A percentile compares a stretch with the other conserved stretches of the same genome.
phyloP scores from a whole-genome alignment of 305 asterid species.

The Fraxinus xanthoxyloides region DNA sequence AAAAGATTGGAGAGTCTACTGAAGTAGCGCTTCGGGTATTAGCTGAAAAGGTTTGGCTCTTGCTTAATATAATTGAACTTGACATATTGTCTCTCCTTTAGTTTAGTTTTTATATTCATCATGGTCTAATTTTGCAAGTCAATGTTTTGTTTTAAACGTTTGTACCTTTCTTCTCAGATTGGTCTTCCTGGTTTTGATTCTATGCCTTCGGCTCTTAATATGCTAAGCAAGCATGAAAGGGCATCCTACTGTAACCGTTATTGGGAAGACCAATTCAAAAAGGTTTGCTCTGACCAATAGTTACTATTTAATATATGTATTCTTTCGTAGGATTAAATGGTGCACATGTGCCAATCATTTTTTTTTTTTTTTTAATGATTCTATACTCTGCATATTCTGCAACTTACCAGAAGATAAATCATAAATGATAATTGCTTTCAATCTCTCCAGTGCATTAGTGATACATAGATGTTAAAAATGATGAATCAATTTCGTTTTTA shows the following conservation, averaged over 20 bases:
- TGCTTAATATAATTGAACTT: slow-evolving; percentile 22
- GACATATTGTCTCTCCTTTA: slow-evolving; percentile 2
- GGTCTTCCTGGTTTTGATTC: slow-evolving; percentile 99
- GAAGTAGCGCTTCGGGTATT: slow-evolving; percentile 98
- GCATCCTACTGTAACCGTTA: slow-evolving; percentile 94
- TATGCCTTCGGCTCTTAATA: slow-evolving; percentile 92
- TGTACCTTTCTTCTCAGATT: slow-evolving; percentile 60
- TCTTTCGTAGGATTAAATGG: neutral
- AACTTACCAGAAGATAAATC: neutral
- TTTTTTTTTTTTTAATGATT: neutral
- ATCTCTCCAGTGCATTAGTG: neutral
- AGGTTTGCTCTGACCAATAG: slow-evolving; percentile 52
- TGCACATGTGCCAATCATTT: neutral
- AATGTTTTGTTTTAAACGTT: neutral
- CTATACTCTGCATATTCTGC: neutral
- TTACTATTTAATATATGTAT: neutral
- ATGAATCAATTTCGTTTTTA: neutral
- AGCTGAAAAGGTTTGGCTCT: slow-evolving; percentile 82
- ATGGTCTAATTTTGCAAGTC: slow-evolving; percentile 9
- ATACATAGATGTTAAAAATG: neutral
- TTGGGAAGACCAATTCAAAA: slow-evolving; percentile 98
- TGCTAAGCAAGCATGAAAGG: slow-evolving; percentile 96
- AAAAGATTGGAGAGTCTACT: slow-evolving; percentile 98
- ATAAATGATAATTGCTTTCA: neutral
- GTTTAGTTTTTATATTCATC: slow-evolving; percentile 20